A percentile compares a stretch with the other conserved stretches of the same genome.
Evolutionary conservation across 2,329 filamentous ascomycete genomes (phyloP).

Genomic region (Setomelanomma holmii): DNA sequence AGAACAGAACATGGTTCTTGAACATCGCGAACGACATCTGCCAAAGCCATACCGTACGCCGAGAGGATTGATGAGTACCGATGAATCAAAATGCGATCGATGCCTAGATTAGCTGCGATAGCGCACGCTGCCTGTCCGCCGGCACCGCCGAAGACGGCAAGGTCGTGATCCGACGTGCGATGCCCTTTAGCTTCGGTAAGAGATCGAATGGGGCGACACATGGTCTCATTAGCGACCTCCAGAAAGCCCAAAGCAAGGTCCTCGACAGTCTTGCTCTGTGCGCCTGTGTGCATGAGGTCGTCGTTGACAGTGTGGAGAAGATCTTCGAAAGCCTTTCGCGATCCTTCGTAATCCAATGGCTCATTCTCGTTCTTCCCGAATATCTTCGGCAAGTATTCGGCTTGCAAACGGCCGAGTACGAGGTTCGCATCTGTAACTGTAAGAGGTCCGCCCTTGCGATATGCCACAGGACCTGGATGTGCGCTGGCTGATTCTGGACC

Average conservation of each 20-base stretch:
- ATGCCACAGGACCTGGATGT: constrained; percentile 45
- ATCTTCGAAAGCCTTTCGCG: constrained; percentile 51
- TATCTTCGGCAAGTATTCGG: constrained; percentile 42
- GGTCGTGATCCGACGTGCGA: constrained; percentile 26
- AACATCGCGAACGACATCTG: constrained; percentile 54
- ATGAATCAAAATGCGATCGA: constrained; percentile 54
- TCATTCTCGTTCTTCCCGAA: constrained; percentile 42
- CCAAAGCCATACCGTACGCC: constrained; percentile 44
- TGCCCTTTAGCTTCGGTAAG: constrained; percentile 38
- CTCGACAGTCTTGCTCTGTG: constrained; percentile 32
- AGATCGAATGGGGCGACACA: constrained; percentile 37
- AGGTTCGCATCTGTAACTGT: constrained; percentile 47
- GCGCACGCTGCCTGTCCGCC: constrained; percentile 57
- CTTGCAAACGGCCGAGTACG: constrained; percentile 39
- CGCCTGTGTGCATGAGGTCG: constrained; percentile 37
- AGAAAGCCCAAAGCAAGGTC: neutral
- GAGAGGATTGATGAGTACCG: constrained; percentile 57
- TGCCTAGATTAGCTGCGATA: constrained; percentile 54
- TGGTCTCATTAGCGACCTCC: constrained; percentile 36
- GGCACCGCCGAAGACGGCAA: constrained; percentile 39
- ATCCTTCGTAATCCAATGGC: constrained; percentile 45
- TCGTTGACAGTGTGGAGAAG: constrained; percentile 54
- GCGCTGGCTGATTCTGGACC: constrained; percentile 43
- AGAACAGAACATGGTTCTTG: constrained; percentile 46
- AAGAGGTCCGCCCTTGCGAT: constrained; percentile 45